These are phyloP conservation scores for Bruguiera sexangula DNA, from an alignment of 345 rosid species.

Conservation along the genomic window DNA sequence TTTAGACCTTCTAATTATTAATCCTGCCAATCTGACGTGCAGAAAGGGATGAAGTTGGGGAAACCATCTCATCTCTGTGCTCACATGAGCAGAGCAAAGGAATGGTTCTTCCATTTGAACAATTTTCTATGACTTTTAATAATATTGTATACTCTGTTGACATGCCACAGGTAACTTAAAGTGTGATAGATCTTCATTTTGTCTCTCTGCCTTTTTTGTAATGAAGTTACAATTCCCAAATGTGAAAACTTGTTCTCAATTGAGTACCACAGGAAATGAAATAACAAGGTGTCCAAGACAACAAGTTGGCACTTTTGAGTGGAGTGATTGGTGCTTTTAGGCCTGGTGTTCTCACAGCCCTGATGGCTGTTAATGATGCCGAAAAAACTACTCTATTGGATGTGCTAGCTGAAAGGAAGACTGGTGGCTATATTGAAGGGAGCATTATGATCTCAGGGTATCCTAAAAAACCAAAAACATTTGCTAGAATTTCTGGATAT, in stretches of 20 bases:
- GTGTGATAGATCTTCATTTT: neutral
- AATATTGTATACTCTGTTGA: slow-evolving; percentile 54
- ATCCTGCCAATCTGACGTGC: neutral
- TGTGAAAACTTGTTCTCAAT: neutral
- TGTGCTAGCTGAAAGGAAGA: slow-evolving; percentile 76
- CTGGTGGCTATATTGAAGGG: slow-evolving; percentile 66
- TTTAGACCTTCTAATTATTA: too few relatives aligned
- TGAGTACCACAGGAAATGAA: slow-evolving; percentile 42
- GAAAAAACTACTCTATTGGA: slow-evolving; percentile 83
- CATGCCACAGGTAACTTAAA: slow-evolving; percentile 59
- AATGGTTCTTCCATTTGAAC: slow-evolving; percentile 74
- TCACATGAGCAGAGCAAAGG: slow-evolving; percentile 36
- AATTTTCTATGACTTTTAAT: slow-evolving; percentile 51
- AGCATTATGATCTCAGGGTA: slow-evolving; percentile 59
- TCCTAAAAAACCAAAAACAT: slow-evolving; percentile 66
- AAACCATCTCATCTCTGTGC: neutral
- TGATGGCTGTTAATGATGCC: slow-evolving; percentile 71
- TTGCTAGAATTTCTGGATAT: slow-evolving; percentile 70
- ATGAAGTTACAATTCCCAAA: neutral
- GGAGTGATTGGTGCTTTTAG: slow-evolving; percentile 72
- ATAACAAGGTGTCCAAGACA: slow-evolving; percentile 46
- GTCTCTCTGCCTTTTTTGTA: neutral
- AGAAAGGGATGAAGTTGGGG: slow-evolving; percentile 4
- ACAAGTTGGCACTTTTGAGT: slow-evolving; percentile 52
- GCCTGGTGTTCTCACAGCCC: slow-evolving; percentile 75